These are phyloP conservation scores for Epichloe gansuensis DNA, from an alignment of 2,329 filamentous ascomycete genomes.

Conservation along the genomic window DNA sequence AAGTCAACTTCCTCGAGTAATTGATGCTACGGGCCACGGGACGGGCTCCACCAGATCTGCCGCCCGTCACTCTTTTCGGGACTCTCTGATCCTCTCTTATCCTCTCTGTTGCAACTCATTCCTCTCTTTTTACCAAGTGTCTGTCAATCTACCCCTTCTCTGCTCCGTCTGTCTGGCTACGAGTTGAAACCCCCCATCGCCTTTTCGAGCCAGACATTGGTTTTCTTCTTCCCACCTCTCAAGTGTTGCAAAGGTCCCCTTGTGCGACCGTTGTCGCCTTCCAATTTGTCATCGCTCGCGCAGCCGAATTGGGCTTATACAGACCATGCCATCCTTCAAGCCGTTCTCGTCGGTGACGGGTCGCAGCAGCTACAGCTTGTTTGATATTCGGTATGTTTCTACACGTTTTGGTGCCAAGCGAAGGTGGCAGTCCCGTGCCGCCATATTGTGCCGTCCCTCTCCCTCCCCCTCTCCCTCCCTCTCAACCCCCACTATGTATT, in stretches of 20 bases:
- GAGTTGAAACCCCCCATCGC: neutral
- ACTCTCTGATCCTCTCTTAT: neutral
- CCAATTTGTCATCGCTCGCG: neutral
- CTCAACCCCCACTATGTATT: neutral
- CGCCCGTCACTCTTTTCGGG: neutral
- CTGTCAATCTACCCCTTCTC: neutral
- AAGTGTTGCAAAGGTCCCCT: neutral
- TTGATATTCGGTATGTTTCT: slow-evolving; percentile 42
- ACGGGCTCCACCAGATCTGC: slow-evolving; percentile 4
- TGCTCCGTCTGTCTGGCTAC: neutral
- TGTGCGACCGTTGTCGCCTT: neutral
- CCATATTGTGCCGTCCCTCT: neutral
- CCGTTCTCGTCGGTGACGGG: slow-evolving; percentile 40
- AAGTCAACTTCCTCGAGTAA: slow-evolving; percentile 1
- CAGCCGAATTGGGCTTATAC: neutral
- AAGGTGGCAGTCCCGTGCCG: neutral
- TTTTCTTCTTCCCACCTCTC: neutral
- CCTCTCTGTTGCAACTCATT: neutral
- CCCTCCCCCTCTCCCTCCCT: neutral
- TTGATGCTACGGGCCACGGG: slow-evolving; percentile 1
- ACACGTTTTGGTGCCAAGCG: neutral
- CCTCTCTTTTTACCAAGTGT: neutral
- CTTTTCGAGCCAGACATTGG: neutral
- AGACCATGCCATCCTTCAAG: slow-evolving; percentile 42
- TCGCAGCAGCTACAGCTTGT: slow-evolving; percentile 39